phyloP scores from a whole-genome alignment of 306 rosid species.

The Mucuna pruriens region DNA sequence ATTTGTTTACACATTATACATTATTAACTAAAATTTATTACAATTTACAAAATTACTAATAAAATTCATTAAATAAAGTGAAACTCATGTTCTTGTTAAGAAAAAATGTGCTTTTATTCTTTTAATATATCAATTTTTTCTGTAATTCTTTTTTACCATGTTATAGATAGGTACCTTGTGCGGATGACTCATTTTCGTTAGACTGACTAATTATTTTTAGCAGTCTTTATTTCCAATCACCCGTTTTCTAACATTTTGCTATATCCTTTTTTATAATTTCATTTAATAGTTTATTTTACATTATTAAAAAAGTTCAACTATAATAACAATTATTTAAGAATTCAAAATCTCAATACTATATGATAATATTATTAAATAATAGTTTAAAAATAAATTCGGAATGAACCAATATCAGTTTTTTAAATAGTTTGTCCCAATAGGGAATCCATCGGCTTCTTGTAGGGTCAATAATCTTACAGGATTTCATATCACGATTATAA shows the following conservation, averaged over 20 bases:
- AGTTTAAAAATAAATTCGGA: not conserved
- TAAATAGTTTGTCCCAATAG: not conserved
- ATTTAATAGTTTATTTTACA: not conserved
- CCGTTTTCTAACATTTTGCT: no score
- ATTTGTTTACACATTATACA: not conserved
- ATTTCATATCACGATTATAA: not conserved
- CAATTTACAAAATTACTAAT: not conserved
- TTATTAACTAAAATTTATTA: not conserved
- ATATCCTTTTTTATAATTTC: not conserved
- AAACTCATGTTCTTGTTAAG: no score
- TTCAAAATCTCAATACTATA: not conserved
- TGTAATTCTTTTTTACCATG: no score
- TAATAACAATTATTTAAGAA: not conserved
- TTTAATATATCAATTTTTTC: not conserved
- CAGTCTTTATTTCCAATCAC: no score
- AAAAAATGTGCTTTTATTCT: not conserved
- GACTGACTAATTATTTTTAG: no score
- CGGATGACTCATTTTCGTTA: no score
- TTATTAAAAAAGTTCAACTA: not conserved
- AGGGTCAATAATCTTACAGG: conserved; percentile 9
- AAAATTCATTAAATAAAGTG: not conserved
- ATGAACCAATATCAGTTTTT: not conserved
- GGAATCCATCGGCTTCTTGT: conserved; percentile 9
- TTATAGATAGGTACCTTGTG: no score
- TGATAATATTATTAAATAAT: not conserved